Conservation (phyloP, 805 yeast genomes). For the Metschnikowia picachoensis region DNA sequence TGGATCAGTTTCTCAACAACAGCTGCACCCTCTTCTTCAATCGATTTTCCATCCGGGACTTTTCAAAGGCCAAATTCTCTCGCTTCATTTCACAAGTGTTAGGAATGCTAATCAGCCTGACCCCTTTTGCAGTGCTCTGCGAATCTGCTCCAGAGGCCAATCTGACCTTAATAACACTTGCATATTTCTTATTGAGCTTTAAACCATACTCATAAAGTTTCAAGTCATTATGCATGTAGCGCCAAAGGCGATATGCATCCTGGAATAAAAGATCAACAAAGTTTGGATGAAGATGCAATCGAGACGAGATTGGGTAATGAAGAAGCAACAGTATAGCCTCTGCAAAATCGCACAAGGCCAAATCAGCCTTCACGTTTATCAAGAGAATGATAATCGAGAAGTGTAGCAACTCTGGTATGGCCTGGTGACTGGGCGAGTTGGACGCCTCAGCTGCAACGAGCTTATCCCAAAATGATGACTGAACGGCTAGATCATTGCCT, state of each 20-base stretch:
- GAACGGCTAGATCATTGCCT: conserved; percentile 33
- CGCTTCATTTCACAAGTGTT: neutral
- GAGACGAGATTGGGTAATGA: conserved; percentile 43
- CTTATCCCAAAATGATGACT: conserved; percentile 48
- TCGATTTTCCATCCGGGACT: conserved; percentile 43
- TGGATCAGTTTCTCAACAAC: conserved; percentile 1
- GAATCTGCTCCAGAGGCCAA: neutral
- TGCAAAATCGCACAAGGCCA: conserved; percentile 48
- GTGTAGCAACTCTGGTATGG: conserved; percentile 36
- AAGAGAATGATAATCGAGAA: conserved; percentile 41
- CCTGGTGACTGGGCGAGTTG: conserved; percentile 1
- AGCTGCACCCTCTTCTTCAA: conserved; percentile 40
- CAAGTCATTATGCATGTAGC: conserved; percentile 32
- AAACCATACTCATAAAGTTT: conserved; percentile 39
- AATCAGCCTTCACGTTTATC: conserved; percentile 41
- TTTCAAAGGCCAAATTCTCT: conserved; percentile 39
- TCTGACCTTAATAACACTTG: conserved; percentile 33
- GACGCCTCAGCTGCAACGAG: conserved; percentile 29
- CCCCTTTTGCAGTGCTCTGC: neutral
- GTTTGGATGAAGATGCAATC: conserved; percentile 11
- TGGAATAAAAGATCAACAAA: conserved; percentile 28
- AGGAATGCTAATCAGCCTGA: neutral
- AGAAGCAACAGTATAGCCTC: conserved; percentile 47
- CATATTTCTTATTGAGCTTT: conserved; percentile 37
- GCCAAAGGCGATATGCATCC: conserved; percentile 33